These are phyloP conservation scores for Haplosporangium sp. DNA, from an alignment of 371 early-diverging fungal species.

Conservation along the genomic window DNA sequence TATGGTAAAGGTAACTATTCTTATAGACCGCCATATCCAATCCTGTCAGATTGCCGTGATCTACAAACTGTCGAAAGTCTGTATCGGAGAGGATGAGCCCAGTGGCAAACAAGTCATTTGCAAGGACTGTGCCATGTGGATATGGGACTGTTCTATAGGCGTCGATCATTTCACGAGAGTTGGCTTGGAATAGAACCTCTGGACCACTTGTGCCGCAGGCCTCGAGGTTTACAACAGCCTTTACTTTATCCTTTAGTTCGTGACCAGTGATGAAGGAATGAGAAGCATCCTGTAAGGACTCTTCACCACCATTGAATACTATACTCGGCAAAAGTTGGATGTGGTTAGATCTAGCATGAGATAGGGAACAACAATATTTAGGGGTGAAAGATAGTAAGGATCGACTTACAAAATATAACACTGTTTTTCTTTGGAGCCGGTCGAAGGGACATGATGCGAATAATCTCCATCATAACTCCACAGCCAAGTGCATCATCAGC, in stretches of 20 bases:
- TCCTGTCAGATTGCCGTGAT: conserved; percentile 72
- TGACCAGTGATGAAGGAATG: conserved; percentile 80
- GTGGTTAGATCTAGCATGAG: neutral
- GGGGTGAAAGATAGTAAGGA: neutral
- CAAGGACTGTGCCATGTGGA: conserved; percentile 78
- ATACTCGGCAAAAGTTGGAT: neutral
- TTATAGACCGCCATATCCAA: conserved; percentile 82
- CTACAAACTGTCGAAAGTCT: conserved; percentile 81
- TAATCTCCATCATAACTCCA: conserved; percentile 81
- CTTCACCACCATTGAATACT: conserved; percentile 70
- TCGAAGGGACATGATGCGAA: conserved; percentile 69
- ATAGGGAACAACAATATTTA: neutral
- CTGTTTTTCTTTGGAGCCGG: conserved; percentile 62
- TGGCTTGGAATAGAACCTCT: conserved; percentile 70
- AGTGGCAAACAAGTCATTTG: conserved; percentile 79
- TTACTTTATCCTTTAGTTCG: conserved; percentile 65
- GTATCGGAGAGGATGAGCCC: conserved; percentile 83
- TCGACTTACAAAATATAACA: conserved; percentile 67
- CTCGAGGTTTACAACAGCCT: conserved; percentile 79
- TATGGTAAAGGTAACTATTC: conserved; percentile 60
- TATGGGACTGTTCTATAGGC: conserved; percentile 76
- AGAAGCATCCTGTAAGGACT: conserved; percentile 80
- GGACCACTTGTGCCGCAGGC: conserved; percentile 78
- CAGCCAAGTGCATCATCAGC: conserved; percentile 79
- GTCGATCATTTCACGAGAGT: conserved; percentile 65